These are phyloP conservation scores for Exophiala spinifera DNA, from an alignment of 2,329 filamentous ascomycete genomes.

Conservation along the genomic window DNA sequence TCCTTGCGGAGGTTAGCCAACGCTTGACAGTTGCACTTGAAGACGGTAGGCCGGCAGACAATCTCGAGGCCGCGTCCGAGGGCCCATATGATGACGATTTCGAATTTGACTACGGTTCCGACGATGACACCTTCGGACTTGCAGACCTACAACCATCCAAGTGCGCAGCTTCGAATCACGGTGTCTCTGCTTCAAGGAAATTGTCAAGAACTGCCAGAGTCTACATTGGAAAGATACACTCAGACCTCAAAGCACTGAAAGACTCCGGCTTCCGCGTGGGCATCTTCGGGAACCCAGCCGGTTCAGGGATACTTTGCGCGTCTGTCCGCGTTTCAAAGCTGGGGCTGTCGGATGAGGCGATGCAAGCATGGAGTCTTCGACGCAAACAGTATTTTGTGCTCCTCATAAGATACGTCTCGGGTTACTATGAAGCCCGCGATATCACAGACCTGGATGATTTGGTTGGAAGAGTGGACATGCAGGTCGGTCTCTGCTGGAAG, in stretches of 20 bases:
- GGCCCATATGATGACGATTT: constrained; percentile 30
- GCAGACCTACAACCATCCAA: neutral
- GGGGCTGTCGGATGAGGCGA: constrained; percentile 68
- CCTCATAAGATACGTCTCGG: constrained; percentile 62
- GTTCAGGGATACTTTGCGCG: constrained; percentile 57
- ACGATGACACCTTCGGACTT: constrained; percentile 30
- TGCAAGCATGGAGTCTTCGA: constrained; percentile 72
- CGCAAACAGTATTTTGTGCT: constrained; percentile 68
- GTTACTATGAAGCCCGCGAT: constrained; percentile 60
- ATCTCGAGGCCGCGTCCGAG: neutral
- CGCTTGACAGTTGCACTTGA: constrained; percentile 16
- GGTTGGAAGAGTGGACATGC: constrained; percentile 51
- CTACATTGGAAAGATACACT: constrained; percentile 44
- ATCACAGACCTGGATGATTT: constrained; percentile 41
- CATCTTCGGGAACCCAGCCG: constrained; percentile 51
- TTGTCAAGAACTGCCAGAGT: neutral
- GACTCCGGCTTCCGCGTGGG: constrained; percentile 69
- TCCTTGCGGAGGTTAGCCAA: constrained; percentile 32
- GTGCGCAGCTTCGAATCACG: neutral
- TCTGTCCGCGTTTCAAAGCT: constrained; percentile 69
- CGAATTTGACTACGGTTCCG: constrained; percentile 38
- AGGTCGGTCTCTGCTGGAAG: constrained; percentile 65
- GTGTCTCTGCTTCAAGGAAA: neutral
- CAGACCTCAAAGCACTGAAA: constrained; percentile 61
- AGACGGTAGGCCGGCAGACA: neutral